phyloP scores from a whole-genome alignment of 2,329 filamentous ascomycete species.

The Salinomyces thailandicus region DNA sequence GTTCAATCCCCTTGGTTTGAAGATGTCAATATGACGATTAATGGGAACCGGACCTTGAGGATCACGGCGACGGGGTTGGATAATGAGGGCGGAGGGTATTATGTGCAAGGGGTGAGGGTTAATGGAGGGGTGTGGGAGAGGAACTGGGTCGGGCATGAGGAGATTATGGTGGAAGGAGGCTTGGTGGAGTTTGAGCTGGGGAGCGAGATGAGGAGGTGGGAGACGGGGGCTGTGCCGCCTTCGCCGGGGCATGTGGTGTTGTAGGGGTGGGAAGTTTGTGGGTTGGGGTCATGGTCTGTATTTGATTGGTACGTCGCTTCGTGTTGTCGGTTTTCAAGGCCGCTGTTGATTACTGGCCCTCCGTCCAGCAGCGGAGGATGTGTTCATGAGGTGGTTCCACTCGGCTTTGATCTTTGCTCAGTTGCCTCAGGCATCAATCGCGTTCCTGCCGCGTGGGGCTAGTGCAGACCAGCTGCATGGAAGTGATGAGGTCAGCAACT shows the following conservation, averaged over 20 bases:
- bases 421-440: no score
- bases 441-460: no score
- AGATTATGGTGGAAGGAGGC: conserved; percentile 36
- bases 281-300: no score
- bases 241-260: conserved; percentile 32
- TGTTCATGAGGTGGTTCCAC: no score
- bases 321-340: no score
- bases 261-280: no score
- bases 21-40: conserved; percentile 23
- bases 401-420: no score
- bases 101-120: conserved; percentile 44
- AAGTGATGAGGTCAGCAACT: no score
- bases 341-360: no score
- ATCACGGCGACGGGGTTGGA: conserved; percentile 39
- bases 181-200: conserved; percentile 41
- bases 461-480: no score
- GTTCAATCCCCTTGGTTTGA: conserved; percentile 17
- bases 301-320: no score
- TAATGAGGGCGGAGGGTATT: conserved; percentile 35
- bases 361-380: no score
- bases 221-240: conserved; percentile 41
- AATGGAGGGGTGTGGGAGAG: conserved; percentile 43
- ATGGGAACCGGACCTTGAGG: conserved; percentile 28
- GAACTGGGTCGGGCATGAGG: conserved; percentile 47
- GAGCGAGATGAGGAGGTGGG: conserved; percentile 33